Conservation (phyloP, 2,329 filamentous ascomycete species). For the Aspergillus neotritici region DNA sequence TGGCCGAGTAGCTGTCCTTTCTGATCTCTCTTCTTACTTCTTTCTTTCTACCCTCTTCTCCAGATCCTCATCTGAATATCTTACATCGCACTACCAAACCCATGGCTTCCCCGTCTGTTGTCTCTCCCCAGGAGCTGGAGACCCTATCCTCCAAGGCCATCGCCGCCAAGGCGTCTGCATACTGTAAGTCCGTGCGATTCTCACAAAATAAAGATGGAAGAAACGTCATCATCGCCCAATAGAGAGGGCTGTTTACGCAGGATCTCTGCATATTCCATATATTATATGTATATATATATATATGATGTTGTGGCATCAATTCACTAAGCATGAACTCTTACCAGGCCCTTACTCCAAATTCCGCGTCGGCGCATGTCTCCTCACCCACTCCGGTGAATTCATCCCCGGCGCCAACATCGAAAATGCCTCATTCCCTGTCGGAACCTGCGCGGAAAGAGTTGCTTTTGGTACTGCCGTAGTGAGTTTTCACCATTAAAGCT, state of each 20-base stretch:
- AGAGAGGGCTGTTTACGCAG: no score
- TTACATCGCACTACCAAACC: neutral
- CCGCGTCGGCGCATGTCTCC: conserved; percentile 77
- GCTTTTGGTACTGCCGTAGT: conserved; percentile 73
- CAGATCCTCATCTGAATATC: neutral
- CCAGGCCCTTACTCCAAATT: conserved; percentile 83
- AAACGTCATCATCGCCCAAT: no score
- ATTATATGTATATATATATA: no score
- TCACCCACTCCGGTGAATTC: conserved; percentile 53
- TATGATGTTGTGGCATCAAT: neutral
- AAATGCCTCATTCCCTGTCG: conserved; percentile 87
- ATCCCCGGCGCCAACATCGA: conserved; percentile 83
- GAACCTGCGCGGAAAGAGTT: conserved; percentile 93
- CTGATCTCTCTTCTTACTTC: conserved; percentile 1
- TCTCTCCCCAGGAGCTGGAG: conserved; percentile 60
- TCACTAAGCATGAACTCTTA: conserved; percentile 2
- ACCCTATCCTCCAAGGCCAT: conserved; percentile 58
- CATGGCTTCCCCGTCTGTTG: conserved; percentile 23
- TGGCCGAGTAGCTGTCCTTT: no score
- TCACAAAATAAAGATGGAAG: no score
- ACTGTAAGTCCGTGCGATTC: conserved; percentile 54
- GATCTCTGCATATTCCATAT: no score
- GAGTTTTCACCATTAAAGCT: conserved; percentile 18
- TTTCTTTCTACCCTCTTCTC: conserved; percentile 3
- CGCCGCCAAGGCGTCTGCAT: conserved; percentile 70